Percentiles rank a stretch among this genome's conserved stretches.
Evolutionary conservation across 441 rosid genomes (phyloP).

Genomic region (Isatis lusitanica): DNA sequence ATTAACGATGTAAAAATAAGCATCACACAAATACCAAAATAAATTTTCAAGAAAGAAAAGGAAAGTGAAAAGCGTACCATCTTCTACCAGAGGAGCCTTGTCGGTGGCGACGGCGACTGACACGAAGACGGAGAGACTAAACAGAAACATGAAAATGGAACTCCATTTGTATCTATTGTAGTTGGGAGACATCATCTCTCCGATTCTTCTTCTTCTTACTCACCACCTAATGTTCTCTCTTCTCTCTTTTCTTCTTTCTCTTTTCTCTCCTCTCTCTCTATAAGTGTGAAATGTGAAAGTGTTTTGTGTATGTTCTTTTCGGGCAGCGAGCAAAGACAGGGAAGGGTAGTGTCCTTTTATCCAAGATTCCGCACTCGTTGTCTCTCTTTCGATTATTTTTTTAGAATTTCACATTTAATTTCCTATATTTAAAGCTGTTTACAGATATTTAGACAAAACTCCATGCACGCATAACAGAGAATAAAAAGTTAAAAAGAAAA

Average conservation of each 20-base stretch:
- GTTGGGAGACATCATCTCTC: conserved; percentile 36
- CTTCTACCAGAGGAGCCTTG: conserved; percentile 45
- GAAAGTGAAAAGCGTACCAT: conserved; percentile 47
- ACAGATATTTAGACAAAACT: conserved; percentile 25
- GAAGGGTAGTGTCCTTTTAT: conserved; percentile 44
- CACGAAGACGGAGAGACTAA: conserved; percentile 37
- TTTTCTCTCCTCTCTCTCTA: background rate
- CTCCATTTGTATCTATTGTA: conserved; percentile 37
- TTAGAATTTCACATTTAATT: conserved; percentile 23
- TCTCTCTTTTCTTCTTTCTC: background rate
- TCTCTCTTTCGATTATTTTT: conserved; percentile 17
- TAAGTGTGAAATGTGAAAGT: conserved; percentile 25
- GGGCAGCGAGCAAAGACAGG: conserved; percentile 32
- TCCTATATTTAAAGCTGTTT: conserved; percentile 26
- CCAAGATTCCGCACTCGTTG: conserved; percentile 45
- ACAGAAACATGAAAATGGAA: conserved; percentile 39
- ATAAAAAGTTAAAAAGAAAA: background rate
- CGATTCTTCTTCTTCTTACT: conserved; percentile 6
- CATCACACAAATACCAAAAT: background rate
- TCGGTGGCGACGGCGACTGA: conserved; percentile 34
- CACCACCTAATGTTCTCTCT: background rate
- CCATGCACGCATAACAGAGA: conserved; percentile 30
- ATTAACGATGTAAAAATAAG: conserved; percentile 4
- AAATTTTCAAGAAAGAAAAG: background rate
- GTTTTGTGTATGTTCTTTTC: conserved; percentile 33